A percentile compares a stretch with the other conserved stretches of the same genome.
These are phyloP conservation scores for Aegilops longissima DNA, from an alignment of 176 grass and related monocot species.

Conservation along the genomic window DNA sequence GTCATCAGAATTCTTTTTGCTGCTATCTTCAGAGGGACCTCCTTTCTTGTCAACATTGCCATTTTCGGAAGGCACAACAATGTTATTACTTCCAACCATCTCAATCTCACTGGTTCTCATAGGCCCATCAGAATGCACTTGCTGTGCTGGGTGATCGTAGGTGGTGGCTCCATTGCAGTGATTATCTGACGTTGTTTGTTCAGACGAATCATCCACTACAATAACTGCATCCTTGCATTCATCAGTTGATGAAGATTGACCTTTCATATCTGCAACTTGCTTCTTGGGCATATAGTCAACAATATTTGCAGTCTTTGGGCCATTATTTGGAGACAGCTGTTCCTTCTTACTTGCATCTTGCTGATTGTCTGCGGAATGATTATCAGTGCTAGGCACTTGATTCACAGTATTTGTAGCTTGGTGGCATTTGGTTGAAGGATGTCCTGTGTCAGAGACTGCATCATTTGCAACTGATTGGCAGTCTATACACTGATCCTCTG, in stretches of 20 bases:
- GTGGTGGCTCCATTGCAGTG: not conserved
- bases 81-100: not conserved
- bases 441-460: not conserved
- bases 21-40: not conserved
- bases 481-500: conserved; percentile 19
- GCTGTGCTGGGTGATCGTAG: not conserved
- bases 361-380: conserved; percentile 14
- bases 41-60: not conserved
- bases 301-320: not conserved
- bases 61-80: not conserved
- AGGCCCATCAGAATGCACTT: not conserved
- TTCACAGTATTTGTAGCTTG: conserved; percentile 2
- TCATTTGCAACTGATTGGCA: not conserved
- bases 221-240: not conserved
- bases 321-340: not conserved
- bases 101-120: not conserved
- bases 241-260: not conserved
- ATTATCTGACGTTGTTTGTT: not conserved
- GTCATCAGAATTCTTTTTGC: not conserved
- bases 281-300: not conserved
- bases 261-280: not conserved
- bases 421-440: not conserved
- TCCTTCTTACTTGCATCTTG: not conserved
- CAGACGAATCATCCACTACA: not conserved
- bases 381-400: not conserved